Evolutionary conservation across 495 filamentous ascomycete genomes (phyloP).

Genomic region (Podospora sp.): DNA sequence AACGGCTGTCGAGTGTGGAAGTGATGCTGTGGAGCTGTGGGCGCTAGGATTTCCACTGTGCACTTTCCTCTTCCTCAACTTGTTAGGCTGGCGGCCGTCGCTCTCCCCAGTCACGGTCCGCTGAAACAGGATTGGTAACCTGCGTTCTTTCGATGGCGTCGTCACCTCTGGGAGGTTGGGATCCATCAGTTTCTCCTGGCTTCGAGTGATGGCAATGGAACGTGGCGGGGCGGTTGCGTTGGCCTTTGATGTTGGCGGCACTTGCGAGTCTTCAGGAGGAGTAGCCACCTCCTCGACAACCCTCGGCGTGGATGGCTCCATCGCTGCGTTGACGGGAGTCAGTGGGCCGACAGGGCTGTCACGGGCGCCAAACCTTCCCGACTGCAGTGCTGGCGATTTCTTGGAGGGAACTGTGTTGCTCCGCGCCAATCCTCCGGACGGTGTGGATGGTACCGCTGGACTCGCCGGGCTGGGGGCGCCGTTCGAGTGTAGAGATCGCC

Average conservation of each 20-base stretch:
- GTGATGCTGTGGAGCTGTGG: slow-evolving; percentile 79
- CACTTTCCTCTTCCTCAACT: slow-evolving; percentile 80
- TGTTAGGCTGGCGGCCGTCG: slow-evolving; percentile 73
- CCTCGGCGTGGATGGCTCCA: slow-evolving; percentile 25
- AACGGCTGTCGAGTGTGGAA: slow-evolving; percentile 51
- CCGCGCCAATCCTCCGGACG: slow-evolving; percentile 70
- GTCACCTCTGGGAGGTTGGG: slow-evolving; percentile 42
- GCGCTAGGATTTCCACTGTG: slow-evolving; percentile 77
- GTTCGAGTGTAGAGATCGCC: slow-evolving; percentile 72
- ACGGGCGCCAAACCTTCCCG: slow-evolving; percentile 50
- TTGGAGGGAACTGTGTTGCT: slow-evolving; percentile 97
- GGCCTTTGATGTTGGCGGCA: slow-evolving; percentile 16
- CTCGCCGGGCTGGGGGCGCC: slow-evolving; percentile 71
- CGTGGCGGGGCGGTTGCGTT: slow-evolving; percentile 18
- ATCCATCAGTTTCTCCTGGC: slow-evolving; percentile 52
- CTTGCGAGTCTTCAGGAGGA: slow-evolving; percentile 25
- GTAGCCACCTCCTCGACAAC: slow-evolving; percentile 35
- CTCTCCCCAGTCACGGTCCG: slow-evolving; percentile 66
- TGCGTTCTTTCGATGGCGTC: slow-evolving; percentile 72
- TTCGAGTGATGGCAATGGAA: slow-evolving; percentile 40
- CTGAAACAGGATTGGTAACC: slow-evolving; percentile 67
- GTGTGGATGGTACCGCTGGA: slow-evolving; percentile 57
- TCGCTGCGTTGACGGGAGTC: slow-evolving; percentile 31
- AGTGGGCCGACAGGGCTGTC: slow-evolving; percentile 38
- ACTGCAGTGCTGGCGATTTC: slow-evolving; percentile 71